Evolutionary conservation across 352 stramenopile species (phyloP).

Genomic region (Globisporangium takayamanum): DNA sequence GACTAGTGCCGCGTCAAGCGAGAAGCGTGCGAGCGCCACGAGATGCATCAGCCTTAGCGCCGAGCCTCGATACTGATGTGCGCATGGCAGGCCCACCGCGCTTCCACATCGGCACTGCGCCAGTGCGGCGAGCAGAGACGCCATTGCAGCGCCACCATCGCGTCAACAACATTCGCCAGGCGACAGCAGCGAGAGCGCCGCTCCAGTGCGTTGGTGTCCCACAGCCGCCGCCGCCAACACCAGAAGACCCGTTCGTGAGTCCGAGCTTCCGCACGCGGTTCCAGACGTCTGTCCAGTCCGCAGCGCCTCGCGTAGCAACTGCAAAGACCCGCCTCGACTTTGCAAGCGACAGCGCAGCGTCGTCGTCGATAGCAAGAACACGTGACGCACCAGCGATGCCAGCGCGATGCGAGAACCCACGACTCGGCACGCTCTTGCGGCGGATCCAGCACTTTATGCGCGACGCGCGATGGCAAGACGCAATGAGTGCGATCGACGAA

Average conservation of each 20-base stretch:
- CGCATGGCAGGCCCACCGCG: not conserved
- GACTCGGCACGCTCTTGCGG: slow-evolving; percentile 1
- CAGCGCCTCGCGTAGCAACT: not conserved
- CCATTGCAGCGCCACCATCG: slow-evolving; percentile 1
- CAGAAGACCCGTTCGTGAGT: slow-evolving; percentile 1
- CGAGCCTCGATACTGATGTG: too few relatives aligned
- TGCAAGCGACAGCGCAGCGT: too few relatives aligned
- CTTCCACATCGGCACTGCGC: slow-evolving; percentile 1
- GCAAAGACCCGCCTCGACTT: too few relatives aligned
- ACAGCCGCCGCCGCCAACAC: not conserved
- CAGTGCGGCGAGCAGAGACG: not conserved
- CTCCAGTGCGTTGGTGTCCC: not conserved
- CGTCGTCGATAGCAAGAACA: not conserved
- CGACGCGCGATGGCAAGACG: not conserved
- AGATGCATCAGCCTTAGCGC: too few relatives aligned
- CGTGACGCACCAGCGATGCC: too few relatives aligned
- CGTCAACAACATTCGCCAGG: not conserved
- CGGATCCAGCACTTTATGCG: not conserved
- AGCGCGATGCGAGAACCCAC: not conserved
- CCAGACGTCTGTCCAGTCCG: not conserved
- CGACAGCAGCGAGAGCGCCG: not conserved
- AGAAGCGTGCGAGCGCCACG: too few relatives aligned
- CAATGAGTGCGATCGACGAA: slow-evolving; percentile 1
- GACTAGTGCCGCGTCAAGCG: too few relatives aligned
- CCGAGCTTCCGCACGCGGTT: slow-evolving; percentile 5